Base-by-base conservation (phyloP, 345 rosid genomes). In the Hibiscus tridactylites region DNA sequence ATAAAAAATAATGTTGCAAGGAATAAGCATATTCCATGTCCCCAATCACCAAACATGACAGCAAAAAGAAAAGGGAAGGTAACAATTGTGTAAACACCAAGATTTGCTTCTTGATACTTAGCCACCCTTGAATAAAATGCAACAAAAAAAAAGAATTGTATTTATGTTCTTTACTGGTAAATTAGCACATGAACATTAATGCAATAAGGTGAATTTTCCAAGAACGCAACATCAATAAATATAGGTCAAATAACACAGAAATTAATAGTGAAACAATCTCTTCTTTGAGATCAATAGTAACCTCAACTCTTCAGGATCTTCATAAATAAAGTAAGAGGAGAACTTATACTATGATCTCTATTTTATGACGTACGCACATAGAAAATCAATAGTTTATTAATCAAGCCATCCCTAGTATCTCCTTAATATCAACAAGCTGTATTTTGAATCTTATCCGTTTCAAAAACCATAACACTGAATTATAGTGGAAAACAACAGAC, bases 1-100 rank as follows among this genome's bases (percentile, higher is more conserved):
- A 95, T 69, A 72, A 86, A 82, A 76, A 76, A 75, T 79, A 88
- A 79, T 50, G 96, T 76, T 61, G 83, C 94, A 73, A 95, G 96
- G 73, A 95, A 84, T 80, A 95, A 69, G 79, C 99, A 95, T 74
- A 95, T 90, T 79, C 99, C 99, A 81, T 92, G 99, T 2, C 99
- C 99, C 99, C 97, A 95, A 74, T 95, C 99, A 78, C 99, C 99
- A 83, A 95, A 92, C 99, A 95, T 95, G 79, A 95, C 92, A 49
- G 99, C 99, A 72, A 95, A 95, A 61, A 95, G 96, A 80, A 95
- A 95, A 37, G 99, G 98, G 74, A 95, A 95, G 68, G 98, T 92
- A 72, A 90, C 78, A 47, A 95, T 77, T 13, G 99, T 94, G 80
- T 39, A 89, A 76, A 94, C 91, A 74, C 83, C 92, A 15, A 97